Conservation (phyloP, 192 early-diverging fungal species). For the Coemansia sp. region DNA sequence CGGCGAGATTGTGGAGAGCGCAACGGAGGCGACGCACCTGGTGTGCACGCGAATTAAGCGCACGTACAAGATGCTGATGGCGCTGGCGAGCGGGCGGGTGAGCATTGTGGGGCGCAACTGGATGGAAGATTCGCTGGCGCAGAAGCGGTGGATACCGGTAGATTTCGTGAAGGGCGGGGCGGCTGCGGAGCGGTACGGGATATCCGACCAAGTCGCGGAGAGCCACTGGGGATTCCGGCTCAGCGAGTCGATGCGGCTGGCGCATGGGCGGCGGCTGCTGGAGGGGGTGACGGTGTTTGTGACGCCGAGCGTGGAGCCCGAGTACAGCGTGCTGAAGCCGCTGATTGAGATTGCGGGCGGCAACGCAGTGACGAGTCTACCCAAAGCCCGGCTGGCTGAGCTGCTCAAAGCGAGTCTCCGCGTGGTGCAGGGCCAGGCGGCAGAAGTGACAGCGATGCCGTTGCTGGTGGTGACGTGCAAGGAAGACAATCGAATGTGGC, state of each 20-base stretch:
- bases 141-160: slow-evolving; percentile 32
- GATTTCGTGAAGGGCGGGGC: slow-evolving; percentile 8
- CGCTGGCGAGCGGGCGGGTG: slow-evolving; percentile 36
- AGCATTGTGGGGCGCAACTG: slow-evolving; percentile 33
- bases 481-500: slow-evolving; percentile 40
- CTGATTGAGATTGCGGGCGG: slow-evolving; percentile 46
- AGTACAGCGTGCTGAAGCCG: slow-evolving; percentile 24
- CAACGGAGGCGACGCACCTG: slow-evolving; percentile 60
- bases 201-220: slow-evolving; percentile 31
- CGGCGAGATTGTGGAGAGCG: slow-evolving; percentile 52
- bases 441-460: slow-evolving; percentile 21
- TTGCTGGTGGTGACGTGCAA: slow-evolving; percentile 41
- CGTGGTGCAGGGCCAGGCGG: slow-evolving; percentile 1
- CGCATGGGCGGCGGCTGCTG: slow-evolving; percentile 28
- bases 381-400: slow-evolving; percentile 11
- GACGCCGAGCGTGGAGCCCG: slow-evolving; percentile 31
- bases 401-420: slow-evolving; percentile 27
- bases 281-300: slow-evolving; percentile 42
- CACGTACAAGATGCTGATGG: slow-evolving; percentile 61
- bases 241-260: slow-evolving; percentile 25
- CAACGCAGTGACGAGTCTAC: slow-evolving; percentile 28
- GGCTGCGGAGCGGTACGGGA: slow-evolving; percentile 16
- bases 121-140: slow-evolving; percentile 41
- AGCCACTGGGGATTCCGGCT: slow-evolving; percentile 29
- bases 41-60: slow-evolving; percentile 56